Evolutionary conservation across 2,329 filamentous ascomycete species (phyloP), one percentile per base, ranked within the genome.

Genomic region (Xylariomycetidae sp.): DNA sequence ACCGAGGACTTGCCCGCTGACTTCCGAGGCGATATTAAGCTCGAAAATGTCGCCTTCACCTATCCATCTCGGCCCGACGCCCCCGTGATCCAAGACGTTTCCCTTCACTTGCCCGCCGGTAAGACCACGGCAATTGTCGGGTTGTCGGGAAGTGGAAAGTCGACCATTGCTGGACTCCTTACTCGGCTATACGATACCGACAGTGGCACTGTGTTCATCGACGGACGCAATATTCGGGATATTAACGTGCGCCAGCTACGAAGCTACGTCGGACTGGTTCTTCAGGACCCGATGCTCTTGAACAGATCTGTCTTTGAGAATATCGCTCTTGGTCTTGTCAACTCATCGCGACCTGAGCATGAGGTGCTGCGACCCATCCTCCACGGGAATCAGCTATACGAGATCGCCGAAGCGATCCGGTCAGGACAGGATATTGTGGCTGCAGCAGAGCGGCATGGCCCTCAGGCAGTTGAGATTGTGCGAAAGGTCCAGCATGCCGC

Each of bases 181-280:
- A 67, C 72, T 23, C 62, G 78, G 23, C 64, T 80, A 19, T 79
- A 82, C 42, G 70, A 77, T 32, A 70, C 73, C 0, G 62, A 63
- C 1, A 54, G 59, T 4, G 76, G 75, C 3, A 47, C 47, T 0
- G 57, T 78, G 4, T 45, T 56, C 2, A 48, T 75, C 4, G 70
- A 70, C 48, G 70, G 67, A 3, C 58, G 52, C n/a, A 57, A 69
- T 45, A 53, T 76, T 19, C 61, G 58, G 2, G 51, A 62, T 0
- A 45, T 75, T 29, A 73, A 76, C 28, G 62, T 75, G 12, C 47
- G 50, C 12, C 46, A 52, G n/a, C 38, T 58, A 12, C 38, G 54
- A 33, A 50, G 52, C 22, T 50, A 40, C 32, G 44, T 57, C 13
- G 52, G 56, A 19, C 48, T 60, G 15, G 50, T 57, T 6, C 54